phyloP scores from a whole-genome alignment of 345 rosid genomes.

The Draba incana region DNA sequence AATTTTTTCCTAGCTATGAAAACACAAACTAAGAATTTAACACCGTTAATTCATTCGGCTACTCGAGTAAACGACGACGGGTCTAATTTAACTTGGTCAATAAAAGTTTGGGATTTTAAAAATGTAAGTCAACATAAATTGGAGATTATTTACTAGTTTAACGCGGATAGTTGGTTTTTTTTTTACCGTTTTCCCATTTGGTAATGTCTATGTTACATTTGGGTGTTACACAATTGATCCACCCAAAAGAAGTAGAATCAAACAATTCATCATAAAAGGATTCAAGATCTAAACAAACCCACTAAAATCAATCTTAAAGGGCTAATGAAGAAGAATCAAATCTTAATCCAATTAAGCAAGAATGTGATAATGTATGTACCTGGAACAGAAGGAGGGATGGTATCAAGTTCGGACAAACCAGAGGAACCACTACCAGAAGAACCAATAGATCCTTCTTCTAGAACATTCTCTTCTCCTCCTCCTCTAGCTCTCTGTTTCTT shows the following conservation, averaged over 20 bases:
- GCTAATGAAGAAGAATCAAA: neutral
- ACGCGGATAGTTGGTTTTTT: too few species aligned
- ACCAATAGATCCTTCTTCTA: constrained; percentile 53
- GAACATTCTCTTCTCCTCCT: constrained; percentile 38
- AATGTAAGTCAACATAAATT: too few species aligned
- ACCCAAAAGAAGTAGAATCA: neutral
- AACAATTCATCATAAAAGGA: neutral
- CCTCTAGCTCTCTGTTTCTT: constrained; percentile 24
- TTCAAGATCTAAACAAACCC: constrained; percentile 11
- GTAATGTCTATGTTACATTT: too few species aligned
- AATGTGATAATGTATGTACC: constrained; percentile 43
- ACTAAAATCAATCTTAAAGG: constrained; percentile 8
- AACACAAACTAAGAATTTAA: neutral
- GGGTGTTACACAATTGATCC: constrained; percentile 5
- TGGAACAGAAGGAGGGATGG: constrained; percentile 45
- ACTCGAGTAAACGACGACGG: too few species aligned
- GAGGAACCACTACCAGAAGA: constrained; percentile 71
- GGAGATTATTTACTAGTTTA: too few species aligned
- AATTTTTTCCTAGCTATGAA: neutral
- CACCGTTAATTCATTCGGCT: too few species aligned
- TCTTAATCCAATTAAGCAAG: neutral
- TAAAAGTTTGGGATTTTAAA: too few species aligned
- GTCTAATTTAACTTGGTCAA: too few species aligned
- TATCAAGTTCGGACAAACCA: constrained; percentile 59
- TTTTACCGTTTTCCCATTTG: neutral